phyloP scores from a whole-genome alignment of 805 yeast species.

The Brettanomyces anomalus region DNA sequence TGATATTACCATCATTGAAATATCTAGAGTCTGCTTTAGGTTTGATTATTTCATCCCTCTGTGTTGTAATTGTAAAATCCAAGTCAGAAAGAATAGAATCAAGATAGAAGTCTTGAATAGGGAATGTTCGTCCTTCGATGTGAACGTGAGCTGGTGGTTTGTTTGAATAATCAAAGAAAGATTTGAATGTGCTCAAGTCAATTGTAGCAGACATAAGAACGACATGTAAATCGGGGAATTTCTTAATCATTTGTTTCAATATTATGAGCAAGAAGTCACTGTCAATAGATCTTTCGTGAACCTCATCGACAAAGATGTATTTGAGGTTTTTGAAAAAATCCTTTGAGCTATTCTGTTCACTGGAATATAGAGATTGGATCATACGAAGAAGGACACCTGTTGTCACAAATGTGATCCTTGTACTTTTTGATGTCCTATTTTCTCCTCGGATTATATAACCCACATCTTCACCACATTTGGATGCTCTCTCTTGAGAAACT shows the following conservation, averaged over 20 bases:
- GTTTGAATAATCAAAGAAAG: conserved; percentile 48
- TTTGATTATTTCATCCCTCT: conserved; percentile 26
- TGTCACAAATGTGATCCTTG: conserved; percentile 81
- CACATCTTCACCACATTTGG: conserved; percentile 59
- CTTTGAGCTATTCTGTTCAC: conserved; percentile 16
- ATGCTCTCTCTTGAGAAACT: conserved; percentile 74
- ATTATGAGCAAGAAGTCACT: conserved; percentile 78
- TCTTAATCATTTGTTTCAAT: conserved; percentile 49
- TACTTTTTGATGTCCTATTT: conserved; percentile 48
- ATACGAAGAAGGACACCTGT: conserved; percentile 87
- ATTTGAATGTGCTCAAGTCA: conserved; percentile 54
- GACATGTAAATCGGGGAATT: conserved; percentile 49
- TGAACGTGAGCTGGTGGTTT: conserved; percentile 49
- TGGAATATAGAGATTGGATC: conserved; percentile 47
- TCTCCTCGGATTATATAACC: conserved; percentile 93
- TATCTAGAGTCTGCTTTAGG: conserved; percentile 62
- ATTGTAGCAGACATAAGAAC: conserved; percentile 94
- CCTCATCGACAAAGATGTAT: conserved; percentile 84
- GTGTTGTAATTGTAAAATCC: conserved; percentile 41
- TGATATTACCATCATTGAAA: conserved; percentile 59
- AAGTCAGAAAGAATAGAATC: conserved; percentile 53
- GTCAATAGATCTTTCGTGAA: conserved; percentile 92
- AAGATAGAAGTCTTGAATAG: conserved; percentile 69
- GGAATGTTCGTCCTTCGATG: conserved; percentile 90
- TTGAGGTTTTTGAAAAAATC: conserved; percentile 46